Conservation (phyloP, 140 eudicot species). For the Cichorium intybus region DNA sequence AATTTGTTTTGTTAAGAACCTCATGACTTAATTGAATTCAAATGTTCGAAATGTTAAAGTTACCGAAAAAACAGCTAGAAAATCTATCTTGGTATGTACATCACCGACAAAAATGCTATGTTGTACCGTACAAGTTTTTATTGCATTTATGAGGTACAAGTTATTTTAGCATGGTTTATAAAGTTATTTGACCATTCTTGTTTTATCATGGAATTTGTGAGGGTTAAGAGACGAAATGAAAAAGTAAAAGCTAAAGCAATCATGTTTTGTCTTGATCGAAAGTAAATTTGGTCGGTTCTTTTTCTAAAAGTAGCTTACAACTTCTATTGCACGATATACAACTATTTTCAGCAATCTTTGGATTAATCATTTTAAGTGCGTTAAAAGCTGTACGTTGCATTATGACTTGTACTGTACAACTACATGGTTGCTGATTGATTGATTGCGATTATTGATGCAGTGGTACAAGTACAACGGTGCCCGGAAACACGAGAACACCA, state of each 20-base stretch:
- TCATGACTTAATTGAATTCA: no score
- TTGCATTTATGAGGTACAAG: background rate
- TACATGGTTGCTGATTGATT: background rate
- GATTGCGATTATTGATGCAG: constrained; percentile 6
- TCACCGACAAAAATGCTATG: background rate
- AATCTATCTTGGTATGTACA: background rate
- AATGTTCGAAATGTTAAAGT: background rate
- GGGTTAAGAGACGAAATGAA: constrained; percentile 14
- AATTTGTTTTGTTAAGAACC: no score
- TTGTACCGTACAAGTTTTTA: background rate
- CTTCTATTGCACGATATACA: constrained; percentile 4
- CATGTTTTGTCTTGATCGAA: constrained; percentile 19
- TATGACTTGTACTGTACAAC: background rate
- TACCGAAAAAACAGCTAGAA: background rate
- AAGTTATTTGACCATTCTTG: background rate
- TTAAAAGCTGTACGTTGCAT: background rate
- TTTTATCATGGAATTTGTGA: background rate
- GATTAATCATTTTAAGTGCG: background rate
- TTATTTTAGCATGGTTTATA: background rate
- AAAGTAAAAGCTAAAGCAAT: constrained; percentile 23
- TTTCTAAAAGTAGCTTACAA: background rate
- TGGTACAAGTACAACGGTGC: background rate
- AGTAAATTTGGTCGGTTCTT: constrained; percentile 7
- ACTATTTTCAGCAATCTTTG: background rate
- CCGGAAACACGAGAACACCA: constrained; percentile 31